Evolutionary conservation across 345 rosid species (phyloP).

Genomic region (Gossypium ekmanianum): DNA sequence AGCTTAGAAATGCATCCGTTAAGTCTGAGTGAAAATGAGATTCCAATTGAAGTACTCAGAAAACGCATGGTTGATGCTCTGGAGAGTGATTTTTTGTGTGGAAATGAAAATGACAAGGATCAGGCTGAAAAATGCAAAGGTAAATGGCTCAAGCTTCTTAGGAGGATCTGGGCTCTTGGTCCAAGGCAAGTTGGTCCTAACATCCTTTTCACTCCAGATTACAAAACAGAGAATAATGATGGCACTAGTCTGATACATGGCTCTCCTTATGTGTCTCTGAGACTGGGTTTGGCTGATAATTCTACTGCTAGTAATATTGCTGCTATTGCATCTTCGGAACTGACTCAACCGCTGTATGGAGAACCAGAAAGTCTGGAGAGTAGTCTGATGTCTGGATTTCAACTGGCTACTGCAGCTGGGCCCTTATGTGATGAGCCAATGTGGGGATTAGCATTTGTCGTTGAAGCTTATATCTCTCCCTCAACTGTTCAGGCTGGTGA

Average conservation of each 20-base stretch:
- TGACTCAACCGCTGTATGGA: conserved; percentile 30
- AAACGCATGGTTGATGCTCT: conserved; percentile 51
- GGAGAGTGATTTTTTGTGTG: conserved; percentile 26
- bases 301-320: conserved; percentile 19
- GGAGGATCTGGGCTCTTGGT: conserved; percentile 65
- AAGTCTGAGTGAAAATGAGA: conserved; percentile 34
- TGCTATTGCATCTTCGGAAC: conserved; percentile 31
- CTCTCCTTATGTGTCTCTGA: conserved; percentile 63
- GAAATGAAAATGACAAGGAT: conserved; percentile 54
- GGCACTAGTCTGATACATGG: conserved; percentile 54
- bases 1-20: conserved; percentile 42
- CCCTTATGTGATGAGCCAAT: conserved; percentile 81
- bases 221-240: conserved; percentile 31
- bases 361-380: conserved; percentile 68
- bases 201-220: conserved; percentile 75
- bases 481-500: conserved; percentile 28
- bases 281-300: conserved; percentile 59
- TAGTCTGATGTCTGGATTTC: conserved; percentile 81
- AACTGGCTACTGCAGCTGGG: conserved; percentile 79
- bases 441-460: conserved; percentile 75
- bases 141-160: conserved; percentile 5
- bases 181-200: conserved; percentile 92
- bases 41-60: conserved; percentile 52
- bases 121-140: conserved; percentile 38
- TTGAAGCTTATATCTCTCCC: conserved; percentile 55